Conservation (phyloP, 192 early-diverging fungal species). For the Backusella parvicylindrica region DNA sequence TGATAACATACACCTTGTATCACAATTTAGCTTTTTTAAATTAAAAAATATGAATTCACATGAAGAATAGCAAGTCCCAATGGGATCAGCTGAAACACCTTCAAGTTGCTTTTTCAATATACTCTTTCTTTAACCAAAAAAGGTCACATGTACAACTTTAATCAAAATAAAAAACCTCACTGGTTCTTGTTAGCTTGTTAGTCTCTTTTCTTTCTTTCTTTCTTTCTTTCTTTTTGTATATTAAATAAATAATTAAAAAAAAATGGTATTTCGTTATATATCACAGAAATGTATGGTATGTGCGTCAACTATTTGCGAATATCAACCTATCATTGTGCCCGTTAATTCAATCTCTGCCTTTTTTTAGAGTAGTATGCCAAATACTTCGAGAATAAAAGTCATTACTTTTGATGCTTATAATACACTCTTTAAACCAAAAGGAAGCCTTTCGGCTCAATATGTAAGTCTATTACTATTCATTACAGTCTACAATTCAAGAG, state of each 20-base stretch:
- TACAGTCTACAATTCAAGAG: background rate
- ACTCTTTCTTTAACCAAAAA: background rate
- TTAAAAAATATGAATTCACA: constrained; percentile 13
- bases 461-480: constrained; percentile 13
- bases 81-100: background rate
- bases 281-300: background rate
- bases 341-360: background rate
- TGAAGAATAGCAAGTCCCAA: background rate
- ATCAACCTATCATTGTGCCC: too few species aligned
- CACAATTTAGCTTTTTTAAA: background rate
- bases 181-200: background rate
- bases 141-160: background rate
- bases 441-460: constrained; percentile 40
- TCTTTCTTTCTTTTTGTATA: background rate
- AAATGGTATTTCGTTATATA: constrained; percentile 2
- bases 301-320: too few species aligned
- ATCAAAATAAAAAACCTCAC: background rate
- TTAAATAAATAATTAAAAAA: background rate
- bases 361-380: background rate
- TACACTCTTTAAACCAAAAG: constrained; percentile 55
- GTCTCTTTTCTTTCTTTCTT: background rate
- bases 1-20: background rate
- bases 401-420: constrained; percentile 66
- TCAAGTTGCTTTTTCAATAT: background rate
- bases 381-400: constrained; percentile 31